These are phyloP conservation scores for Axilococcus clingmanii DNA, from an alignment of 139 green algal genomes.

Conservation along the genomic window DNA sequence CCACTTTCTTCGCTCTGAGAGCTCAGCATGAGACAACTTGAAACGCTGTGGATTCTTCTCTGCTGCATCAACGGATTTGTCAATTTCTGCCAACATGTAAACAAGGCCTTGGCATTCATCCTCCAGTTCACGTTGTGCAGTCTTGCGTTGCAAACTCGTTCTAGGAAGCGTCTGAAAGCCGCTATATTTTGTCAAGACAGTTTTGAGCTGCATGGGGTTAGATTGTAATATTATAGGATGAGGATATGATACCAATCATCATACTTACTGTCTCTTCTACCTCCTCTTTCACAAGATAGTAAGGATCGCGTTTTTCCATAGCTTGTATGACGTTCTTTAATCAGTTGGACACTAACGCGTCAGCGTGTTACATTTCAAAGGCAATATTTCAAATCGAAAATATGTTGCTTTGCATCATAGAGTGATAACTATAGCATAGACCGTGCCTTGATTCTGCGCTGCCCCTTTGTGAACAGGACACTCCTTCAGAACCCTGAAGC, in stretches of 20 bases:
- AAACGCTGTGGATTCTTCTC: conserved; percentile 66
- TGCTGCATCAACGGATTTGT: conserved; percentile 59
- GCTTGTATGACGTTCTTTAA: too few relatives aligned
- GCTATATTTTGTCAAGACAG: not conserved
- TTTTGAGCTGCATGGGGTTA: not conserved
- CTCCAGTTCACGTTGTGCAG: conserved; percentile 19
- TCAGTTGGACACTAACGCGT: too few relatives aligned
- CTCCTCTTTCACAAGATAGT: conserved; percentile 25
- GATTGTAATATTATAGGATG: not conserved
- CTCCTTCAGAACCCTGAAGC: too few relatives aligned
- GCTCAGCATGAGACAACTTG: conserved; percentile 56
- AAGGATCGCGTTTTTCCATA: conserved; percentile 22
- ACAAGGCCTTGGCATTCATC: conserved; percentile 40
- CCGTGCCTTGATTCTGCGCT: too few relatives aligned
- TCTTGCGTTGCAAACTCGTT: not conserved
- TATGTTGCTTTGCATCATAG: too few relatives aligned
- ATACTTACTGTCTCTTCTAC: conserved; percentile 21
- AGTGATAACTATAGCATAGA: too few relatives aligned
- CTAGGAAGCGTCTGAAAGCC: not conserved
- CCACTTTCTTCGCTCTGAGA: conserved; percentile 55
- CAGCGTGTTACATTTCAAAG: too few relatives aligned
- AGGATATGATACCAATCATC: not conserved
- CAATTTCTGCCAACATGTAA: conserved; percentile 55
- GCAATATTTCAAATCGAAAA: too few relatives aligned
- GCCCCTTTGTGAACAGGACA: too few relatives aligned